Conservation (phyloP, 345 rosid genomes). For the rapeseed (Brassica napus) region Da-Ae NC_063434.1:2074001-2074500, state of each 20-base stretch:
- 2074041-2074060: conserved; percentile 62
- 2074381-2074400: conserved; percentile 60
- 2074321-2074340: conserved; percentile 59
- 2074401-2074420: conserved; percentile 65
- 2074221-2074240: conserved; percentile 63
- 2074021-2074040: conserved; percentile 50
- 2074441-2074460: conserved; percentile 79
- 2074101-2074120: conserved; percentile 37
- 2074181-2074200: conserved; percentile 54
- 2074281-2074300: conserved; percentile 69
- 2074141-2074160: conserved; percentile 64
- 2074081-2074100: conserved; percentile 61
- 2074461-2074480: neutral
- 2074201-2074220: conserved; percentile 59
- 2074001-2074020: conserved; percentile 70
- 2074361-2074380: conserved; percentile 90
- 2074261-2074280: conserved; percentile 64
- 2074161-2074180: conserved; percentile 70
- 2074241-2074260: conserved; percentile 66
- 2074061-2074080: conserved; percentile 70
- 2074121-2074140: conserved; percentile 37
- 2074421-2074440: conserved; percentile 84
- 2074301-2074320: conserved; percentile 72
- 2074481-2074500: conserved; percentile 13
- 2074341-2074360: conserved; percentile 69